These are phyloP conservation scores for Rubus idaeus DNA, from an alignment of 306 rosid genomes.

Conservation along the genomic window DNA sequence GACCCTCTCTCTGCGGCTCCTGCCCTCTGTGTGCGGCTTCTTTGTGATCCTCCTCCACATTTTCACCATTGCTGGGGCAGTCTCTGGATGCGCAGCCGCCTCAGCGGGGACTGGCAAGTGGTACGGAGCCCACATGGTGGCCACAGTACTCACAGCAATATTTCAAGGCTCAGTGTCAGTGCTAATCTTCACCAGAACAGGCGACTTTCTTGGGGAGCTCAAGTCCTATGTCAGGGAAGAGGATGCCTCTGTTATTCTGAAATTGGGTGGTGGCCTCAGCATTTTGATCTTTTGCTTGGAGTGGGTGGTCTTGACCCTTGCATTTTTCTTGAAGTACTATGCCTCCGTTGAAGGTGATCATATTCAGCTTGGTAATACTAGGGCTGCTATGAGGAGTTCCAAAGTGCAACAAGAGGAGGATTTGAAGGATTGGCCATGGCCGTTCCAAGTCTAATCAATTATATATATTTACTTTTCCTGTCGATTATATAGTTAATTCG, in stretches of 20 bases:
- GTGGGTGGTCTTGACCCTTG: constrained; percentile 79
- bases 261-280: constrained; percentile 74
- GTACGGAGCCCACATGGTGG: constrained; percentile 86
- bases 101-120: constrained; percentile 48
- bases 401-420: constrained; percentile 81
- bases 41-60: constrained; percentile 79
- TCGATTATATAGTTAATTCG: neutral
- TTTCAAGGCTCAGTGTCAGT: constrained; percentile 80
- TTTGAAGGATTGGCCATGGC: constrained; percentile 94
- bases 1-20: constrained; percentile 77
- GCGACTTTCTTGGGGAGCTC: constrained; percentile 57
- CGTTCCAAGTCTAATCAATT: constrained; percentile 58
- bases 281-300: constrained; percentile 76
- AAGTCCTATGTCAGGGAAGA: constrained; percentile 83
- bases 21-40: constrained; percentile 82
- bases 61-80: constrained; percentile 66
- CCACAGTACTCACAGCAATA: constrained; percentile 73
- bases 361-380: constrained; percentile 12
- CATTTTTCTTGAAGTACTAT: constrained; percentile 76
- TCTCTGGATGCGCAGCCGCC: constrained; percentile 72
- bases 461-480: neutral
- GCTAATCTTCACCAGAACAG: constrained; percentile 62
- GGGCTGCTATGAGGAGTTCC: constrained; percentile 45
- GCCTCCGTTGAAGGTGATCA: constrained; percentile 46
- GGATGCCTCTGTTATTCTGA: constrained; percentile 67